Percentiles rank a stretch among this genome's conserved stretches.
These are phyloP conservation scores for Hemerocallis citrina DNA, from an alignment of 106 monocot genomes.

Conservation along the genomic window DNA sequence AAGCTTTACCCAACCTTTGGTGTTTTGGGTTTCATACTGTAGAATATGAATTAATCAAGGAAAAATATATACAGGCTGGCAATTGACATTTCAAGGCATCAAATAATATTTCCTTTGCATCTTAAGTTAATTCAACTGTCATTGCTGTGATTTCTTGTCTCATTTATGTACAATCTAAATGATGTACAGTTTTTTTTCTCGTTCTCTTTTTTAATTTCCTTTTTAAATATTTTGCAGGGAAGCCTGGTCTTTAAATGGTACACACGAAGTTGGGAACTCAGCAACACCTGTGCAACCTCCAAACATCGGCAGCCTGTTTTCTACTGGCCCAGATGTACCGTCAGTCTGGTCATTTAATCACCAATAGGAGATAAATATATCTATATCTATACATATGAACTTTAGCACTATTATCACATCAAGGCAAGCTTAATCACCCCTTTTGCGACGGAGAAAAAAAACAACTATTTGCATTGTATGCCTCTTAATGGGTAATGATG, in stretches of 20 bases:
- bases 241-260: slow-evolving; percentile 5
- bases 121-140: no score
- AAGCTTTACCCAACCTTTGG: no score
- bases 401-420: background rate
- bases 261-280: slow-evolving; percentile 1
- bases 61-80: no score
- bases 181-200: no score
- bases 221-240: slow-evolving; percentile 9
- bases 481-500: background rate
- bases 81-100: no score
- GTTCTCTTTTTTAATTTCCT: no score
- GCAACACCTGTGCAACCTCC: background rate
- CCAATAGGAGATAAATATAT: slow-evolving; percentile 11
- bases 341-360: slow-evolving; percentile 21
- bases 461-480: background rate
- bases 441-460: slow-evolving; percentile 10
- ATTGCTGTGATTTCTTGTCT: no score
- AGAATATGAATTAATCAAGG: no score
- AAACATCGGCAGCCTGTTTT: slow-evolving; percentile 12
- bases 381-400: slow-evolving; percentile 14
- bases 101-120: no score
- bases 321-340: slow-evolving; percentile 15
- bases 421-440: slow-evolving; percentile 2
- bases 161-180: no score
- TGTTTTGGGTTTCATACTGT: no score